A percentile compares a stretch with the other conserved stretches of the same genome.
phyloP scores from a whole-genome alignment of 2,329 filamentous ascomycete genomes.

The Geoglossum cookeanum region DNA sequence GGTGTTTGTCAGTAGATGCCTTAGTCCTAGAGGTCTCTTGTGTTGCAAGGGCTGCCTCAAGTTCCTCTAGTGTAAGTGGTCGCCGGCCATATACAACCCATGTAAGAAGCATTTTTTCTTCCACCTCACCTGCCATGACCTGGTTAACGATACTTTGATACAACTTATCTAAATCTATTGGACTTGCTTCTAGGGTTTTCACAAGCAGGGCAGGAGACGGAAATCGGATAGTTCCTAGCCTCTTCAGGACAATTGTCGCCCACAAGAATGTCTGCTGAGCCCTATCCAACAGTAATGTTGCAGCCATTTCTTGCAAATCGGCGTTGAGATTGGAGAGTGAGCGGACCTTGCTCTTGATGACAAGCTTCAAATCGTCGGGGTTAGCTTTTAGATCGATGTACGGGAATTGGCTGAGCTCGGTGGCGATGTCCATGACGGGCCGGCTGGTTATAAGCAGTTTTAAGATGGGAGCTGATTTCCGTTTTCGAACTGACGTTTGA shows the following conservation, averaged over 20 bases:
- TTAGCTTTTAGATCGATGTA: background rate
- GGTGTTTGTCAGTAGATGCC: background rate
- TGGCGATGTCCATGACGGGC: background rate
- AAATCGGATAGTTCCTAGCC: background rate
- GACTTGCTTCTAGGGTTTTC: background rate
- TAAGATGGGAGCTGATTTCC: background rate
- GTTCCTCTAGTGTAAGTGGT: background rate
- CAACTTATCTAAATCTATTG: background rate
- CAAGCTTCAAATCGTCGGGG: background rate
- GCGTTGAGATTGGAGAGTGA: background rate
- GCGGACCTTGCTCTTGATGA: background rate
- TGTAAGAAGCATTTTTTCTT: background rate
- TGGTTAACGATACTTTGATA: background rate
- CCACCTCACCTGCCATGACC: background rate
- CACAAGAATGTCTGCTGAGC: background rate
- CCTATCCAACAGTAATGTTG: background rate
- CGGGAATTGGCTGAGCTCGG: background rate
- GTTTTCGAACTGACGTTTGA: background rate
- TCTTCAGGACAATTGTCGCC: background rate
- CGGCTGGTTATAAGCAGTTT: background rate
- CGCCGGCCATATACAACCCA: background rate
- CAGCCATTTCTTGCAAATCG: background rate
- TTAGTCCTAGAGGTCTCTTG: background rate
- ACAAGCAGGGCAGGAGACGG: background rate
- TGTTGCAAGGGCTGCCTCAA: background rate